Evolutionary conservation across 257 asterid species (phyloP).

Genomic region (Nicotiana knightiana): DNA sequence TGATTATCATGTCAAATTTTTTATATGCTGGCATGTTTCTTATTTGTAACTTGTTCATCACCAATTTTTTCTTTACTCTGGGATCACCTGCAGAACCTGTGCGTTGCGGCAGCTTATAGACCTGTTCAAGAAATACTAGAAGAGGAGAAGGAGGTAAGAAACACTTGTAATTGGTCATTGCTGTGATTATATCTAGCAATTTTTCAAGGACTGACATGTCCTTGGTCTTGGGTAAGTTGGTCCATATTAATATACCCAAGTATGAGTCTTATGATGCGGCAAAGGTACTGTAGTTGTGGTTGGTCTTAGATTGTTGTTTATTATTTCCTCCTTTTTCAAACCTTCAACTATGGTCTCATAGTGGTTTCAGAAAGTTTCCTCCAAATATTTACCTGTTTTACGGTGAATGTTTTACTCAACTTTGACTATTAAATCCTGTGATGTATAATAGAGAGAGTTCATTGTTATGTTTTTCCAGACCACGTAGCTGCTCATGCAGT

Average conservation of each 20-base stretch:
- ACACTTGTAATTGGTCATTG: background rate
- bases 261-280: background rate
- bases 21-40: background rate
- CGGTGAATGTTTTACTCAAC: background rate
- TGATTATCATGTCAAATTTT: conserved; percentile 6
- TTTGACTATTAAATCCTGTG: background rate
- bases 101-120: conserved; percentile 89
- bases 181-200: background rate
- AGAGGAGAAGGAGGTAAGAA: conserved; percentile 57
- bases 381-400: background rate
- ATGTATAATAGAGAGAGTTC: background rate
- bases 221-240: background rate
- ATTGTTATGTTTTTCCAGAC: background rate
- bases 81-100: conserved; percentile 65
- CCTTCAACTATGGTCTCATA: background rate
- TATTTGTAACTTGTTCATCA: background rate
- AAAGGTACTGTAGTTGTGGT: background rate
- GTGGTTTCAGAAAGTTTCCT: background rate
- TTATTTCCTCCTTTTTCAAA: background rate
- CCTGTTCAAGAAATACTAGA: conserved; percentile 93
- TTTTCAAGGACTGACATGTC: background rate
- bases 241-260: background rate
- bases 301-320: background rate
- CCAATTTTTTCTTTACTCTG: background rate
- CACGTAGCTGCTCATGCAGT: background rate